A percentile compares a stretch with the other conserved stretches of the same genome.
Conservation (phyloP, 257 asterid genomes). For the Solanum microdontum region DNA sequence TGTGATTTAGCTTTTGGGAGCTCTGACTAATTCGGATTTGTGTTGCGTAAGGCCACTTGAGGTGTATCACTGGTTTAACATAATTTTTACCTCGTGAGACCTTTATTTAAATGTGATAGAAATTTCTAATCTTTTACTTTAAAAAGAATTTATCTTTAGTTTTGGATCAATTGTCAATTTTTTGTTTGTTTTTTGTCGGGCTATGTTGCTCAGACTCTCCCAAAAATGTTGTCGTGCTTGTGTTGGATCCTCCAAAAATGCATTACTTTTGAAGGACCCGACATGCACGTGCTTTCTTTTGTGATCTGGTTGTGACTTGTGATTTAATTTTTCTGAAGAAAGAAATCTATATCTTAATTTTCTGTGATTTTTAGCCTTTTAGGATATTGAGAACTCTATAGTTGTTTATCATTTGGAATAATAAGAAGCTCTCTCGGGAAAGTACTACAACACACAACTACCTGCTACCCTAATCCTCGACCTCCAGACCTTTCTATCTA, state of each 20-base stretch:
- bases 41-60: not conserved
- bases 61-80: not conserved
- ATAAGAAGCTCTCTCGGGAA: not conserved
- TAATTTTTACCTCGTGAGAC: not conserved
- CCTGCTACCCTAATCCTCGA: not conserved
- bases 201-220: not conserved
- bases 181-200: not conserved
- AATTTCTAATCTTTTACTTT: not conserved
- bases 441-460: not conserved
- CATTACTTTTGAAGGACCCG: not conserved
- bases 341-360: not conserved
- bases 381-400: not conserved
- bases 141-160: not conserved
- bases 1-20: not conserved
- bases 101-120: not conserved
- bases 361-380: not conserved
- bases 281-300: not conserved
- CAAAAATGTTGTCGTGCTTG: not conserved
- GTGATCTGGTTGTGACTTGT: not conserved
- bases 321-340: not conserved
- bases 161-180: not conserved
- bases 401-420: slow-evolving; percentile 2
- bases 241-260: not conserved
- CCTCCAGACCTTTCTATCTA: not conserved
- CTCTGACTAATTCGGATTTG: not conserved